A percentile compares a stretch with the other conserved stretches of the same genome.
Evolutionary conservation across 495 filamentous ascomycete genomes (phyloP).

Genomic region (Hyaloscypha bicolor): DNA sequence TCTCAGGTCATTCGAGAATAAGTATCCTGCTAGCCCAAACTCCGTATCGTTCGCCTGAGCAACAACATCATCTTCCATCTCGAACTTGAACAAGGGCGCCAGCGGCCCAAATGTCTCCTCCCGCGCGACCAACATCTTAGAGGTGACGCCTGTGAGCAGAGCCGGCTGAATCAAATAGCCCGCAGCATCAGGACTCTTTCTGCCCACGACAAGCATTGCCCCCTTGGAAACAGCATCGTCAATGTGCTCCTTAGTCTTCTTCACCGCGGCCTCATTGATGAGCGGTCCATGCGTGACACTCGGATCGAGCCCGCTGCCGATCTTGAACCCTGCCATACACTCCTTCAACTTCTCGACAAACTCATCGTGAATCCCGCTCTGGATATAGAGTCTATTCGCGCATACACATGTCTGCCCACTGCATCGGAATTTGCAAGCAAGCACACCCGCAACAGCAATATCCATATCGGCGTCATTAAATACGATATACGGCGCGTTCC

Average conservation of each 20-base stretch:
- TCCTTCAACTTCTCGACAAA: not conserved
- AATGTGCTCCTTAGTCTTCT: not conserved
- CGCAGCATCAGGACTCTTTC: not conserved
- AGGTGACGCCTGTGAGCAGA: not conserved
- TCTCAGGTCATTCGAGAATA: not conserved
- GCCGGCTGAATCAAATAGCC: not conserved
- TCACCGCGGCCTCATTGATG: not conserved
- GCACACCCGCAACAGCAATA: constrained; percentile 68
- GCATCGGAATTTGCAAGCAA: constrained; percentile 77
- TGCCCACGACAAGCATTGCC: not conserved
- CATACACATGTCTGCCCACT: constrained; percentile 81
- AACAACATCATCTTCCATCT: not conserved
- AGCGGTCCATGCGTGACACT: not conserved
- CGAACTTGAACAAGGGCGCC: not conserved
- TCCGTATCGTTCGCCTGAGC: not conserved
- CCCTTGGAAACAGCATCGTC: not conserved
- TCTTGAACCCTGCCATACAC: not conserved
- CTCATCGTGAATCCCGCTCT: constrained; percentile 30
- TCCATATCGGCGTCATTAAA: constrained; percentile 77
- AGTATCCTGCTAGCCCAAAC: not conserved
- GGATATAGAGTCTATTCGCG: not conserved
- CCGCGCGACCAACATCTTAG: not conserved
- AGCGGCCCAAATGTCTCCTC: not conserved
- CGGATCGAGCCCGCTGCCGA: not conserved
- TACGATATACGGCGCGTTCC: constrained; percentile 58